Base-by-base conservation (phyloP, 202 grass and related monocot genomes). In the Musa balbisiana region DNA sequence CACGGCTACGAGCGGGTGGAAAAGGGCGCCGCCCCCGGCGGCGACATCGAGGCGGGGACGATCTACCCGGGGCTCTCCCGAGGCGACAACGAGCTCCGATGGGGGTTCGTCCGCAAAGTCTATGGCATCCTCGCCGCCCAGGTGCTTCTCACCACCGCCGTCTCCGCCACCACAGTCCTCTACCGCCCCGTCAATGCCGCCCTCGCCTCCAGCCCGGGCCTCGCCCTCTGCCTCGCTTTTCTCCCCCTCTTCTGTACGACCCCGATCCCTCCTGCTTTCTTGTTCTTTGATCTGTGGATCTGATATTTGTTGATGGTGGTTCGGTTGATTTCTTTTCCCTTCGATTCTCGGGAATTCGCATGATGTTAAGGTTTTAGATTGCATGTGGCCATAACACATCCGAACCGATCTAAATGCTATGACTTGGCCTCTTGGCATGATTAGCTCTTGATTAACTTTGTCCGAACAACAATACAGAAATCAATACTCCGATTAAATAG, bases 71-170 rank as follows among this genome's bases (percentile, higher is more conserved):
- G 94, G 52, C 87, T 98, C 79, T 91, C 94, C 55, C 91, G 79
- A 78, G 88, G 83, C 11, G 94, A 94, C 75, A 98, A 76, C 85
- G 83, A 92, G 75, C 87, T 98, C 83, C 91, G 94, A 62, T 98
- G 94, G 94, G 94, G 94, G 19, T 98, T 98, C 86, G 78, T 98
- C 74, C 90, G 94, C 83, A 98, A 98, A 91, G 94, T 98, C 81
- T 98, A 98, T 83, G 94, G 94, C 81, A 98, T 98, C 87, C 94
- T 98, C 72, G 84, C 86, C 52, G 91, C 88, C 15, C 94, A 98
- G 83, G 83, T 98, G 14, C 49, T 98, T 22, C 90, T 98, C 81
- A 98, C 94, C 67, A 98, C 94, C 64, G 77, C 75, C 64, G 88
- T 94, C 62, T 87, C 94, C 55, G 87, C 94, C 24, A 59, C 79